phyloP scores from a whole-genome alignment of 176 grass and related monocot genomes.

The Chrysopogon serrulatus region DNA sequence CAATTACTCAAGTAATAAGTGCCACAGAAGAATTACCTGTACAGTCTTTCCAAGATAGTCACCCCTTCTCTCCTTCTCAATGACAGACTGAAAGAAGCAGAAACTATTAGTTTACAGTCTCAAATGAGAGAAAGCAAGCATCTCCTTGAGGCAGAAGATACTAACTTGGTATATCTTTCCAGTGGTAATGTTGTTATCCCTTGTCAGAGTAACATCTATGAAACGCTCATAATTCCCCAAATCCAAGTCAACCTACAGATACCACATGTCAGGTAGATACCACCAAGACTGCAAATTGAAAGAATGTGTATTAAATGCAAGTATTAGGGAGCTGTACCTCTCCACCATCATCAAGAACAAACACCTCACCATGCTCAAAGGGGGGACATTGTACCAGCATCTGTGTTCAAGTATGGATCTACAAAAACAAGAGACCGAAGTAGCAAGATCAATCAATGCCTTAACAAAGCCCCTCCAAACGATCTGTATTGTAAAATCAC shows the following conservation, averaged over 20 bases:
- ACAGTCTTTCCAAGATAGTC: conserved; percentile 97
- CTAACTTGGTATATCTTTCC: conserved; percentile 97
- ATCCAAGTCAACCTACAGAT: conserved; percentile 84
- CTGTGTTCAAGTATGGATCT: conserved; percentile 97
- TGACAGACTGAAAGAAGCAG: conserved; percentile 70
- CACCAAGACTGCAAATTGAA: neutral
- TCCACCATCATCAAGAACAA: conserved; percentile 97
- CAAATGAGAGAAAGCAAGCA: conserved; percentile 9
- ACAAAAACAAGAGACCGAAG: conserved; percentile 8
- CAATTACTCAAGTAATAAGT: neutral
- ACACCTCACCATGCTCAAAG: conserved; percentile 96
- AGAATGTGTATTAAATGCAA: neutral
- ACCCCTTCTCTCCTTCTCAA: conserved; percentile 93
- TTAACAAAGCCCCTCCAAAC: neutral
- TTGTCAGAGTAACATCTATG: conserved; percentile 85
- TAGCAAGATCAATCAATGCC: neutral
- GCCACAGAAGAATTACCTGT: conserved; percentile 42
- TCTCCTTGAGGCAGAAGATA: neutral
- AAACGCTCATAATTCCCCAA: conserved; percentile 97
- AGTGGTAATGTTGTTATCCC: conserved; percentile 92
- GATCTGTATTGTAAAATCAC: neutral
- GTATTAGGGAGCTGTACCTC: conserved; percentile 42
- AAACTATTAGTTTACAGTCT: conserved; percentile 4
- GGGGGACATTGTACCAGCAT: conserved; percentile 99
- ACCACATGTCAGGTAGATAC: conserved; percentile 14